Evolutionary conservation across 768 basidiomycete genomes (phyloP).

Genomic region (Asterophora parasitica): DNA sequence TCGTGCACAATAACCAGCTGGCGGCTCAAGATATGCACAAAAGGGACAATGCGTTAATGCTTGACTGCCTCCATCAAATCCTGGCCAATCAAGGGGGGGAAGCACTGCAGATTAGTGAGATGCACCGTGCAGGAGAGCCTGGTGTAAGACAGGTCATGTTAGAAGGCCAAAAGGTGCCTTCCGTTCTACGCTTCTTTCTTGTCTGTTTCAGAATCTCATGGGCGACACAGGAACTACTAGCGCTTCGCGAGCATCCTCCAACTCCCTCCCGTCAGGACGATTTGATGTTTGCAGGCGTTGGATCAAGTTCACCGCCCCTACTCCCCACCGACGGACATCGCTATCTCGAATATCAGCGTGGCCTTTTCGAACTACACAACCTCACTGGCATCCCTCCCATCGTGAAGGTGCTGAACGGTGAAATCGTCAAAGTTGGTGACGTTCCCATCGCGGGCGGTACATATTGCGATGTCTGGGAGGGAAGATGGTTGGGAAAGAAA

Average conservation of each 20-base stretch:
- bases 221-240: conserved; percentile 24
- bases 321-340: conserved; percentile 24
- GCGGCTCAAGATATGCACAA: conserved; percentile 24
- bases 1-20: conserved; percentile 23
- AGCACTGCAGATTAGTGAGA: conserved; percentile 30
- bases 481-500: conserved; percentile 50
- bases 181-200: background rate
- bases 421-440: conserved; percentile 37
- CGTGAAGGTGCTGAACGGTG: conserved; percentile 48
- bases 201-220: conserved; percentile 3
- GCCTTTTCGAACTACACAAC: conserved; percentile 42
- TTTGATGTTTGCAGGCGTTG: conserved; percentile 7
- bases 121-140: conserved; percentile 35
- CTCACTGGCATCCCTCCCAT: conserved; percentile 50
- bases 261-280: too few relatives aligned
- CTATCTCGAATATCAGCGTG: conserved; percentile 40
- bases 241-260: conserved; percentile 19
- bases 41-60: conserved; percentile 28
- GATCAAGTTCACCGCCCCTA: conserved; percentile 18
- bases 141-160: conserved; percentile 47
- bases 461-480: conserved; percentile 52
- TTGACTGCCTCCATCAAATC: conserved; percentile 35
- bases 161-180: conserved; percentile 43
- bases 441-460: conserved; percentile 45
- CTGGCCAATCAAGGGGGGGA: conserved; percentile 31